Base-by-base conservation (phyloP, 495 filamentous ascomycete species). In the Cercophora newfieldiana region DNA sequence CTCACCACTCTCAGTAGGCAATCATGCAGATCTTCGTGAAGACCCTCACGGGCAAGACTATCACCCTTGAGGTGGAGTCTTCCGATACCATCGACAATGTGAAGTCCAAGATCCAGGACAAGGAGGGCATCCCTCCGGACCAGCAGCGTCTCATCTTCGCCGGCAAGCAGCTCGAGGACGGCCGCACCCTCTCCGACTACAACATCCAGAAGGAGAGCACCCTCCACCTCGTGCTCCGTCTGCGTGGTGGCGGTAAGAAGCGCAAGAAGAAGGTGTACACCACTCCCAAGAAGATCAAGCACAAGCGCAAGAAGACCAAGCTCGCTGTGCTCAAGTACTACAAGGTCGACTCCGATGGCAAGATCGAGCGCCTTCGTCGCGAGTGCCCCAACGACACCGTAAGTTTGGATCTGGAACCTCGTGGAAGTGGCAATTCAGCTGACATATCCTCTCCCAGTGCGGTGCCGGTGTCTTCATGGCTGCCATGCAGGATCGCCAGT, bases 251-350 rank as follows among this genome's bases (percentile, higher is more conserved):
- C 82, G 92, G 82, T 77, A 99, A 99, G 92, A 99, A 99, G 92
- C 86, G 95, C 74, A 99, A 99, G 91, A 99, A 99, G 94, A 99
- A 99, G 93, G 95, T 99, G 65, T 99, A 99, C 89, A 97, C 91
- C 77, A 99, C 96, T 73, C 95, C 95, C 78, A 99, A 99, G 94
- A 99, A 99, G 91, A 99, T 99, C 90, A 99, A 99, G 94, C 95
- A 99, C 86, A 99, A 98, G 91, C 89, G 93, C 85, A 98, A 97
- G 91, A 89, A 89, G 93, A 97, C 91, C 87, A 99, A 99, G 89
- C 87, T 99, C 75, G 96, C 95, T 71, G 93, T 99, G 74, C 93
- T 99, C 77, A 99, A 99, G 90, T 99, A 97, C 92, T 99, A 98
- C 91, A 99, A 99, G 89, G 95, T 99, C 72, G 96, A 98, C 79